Conservation (phyloP, 805 yeast genomes). For the Wickerhamiella alocasiicola region DNA sequence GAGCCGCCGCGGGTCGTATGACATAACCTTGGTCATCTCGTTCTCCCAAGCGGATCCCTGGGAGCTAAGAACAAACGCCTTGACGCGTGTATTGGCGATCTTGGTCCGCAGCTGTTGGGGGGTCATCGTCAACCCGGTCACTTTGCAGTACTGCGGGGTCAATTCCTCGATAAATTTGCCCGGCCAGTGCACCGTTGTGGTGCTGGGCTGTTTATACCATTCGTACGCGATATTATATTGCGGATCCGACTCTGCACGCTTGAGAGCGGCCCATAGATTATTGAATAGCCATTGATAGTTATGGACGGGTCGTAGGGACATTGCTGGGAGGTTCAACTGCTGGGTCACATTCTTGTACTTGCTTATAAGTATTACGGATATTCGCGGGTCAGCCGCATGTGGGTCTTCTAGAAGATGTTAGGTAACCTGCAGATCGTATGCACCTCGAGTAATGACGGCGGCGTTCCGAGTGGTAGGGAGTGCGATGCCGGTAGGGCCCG, state of each 20-base stretch:
- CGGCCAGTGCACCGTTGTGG: conserved; percentile 2
- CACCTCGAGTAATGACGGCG: no score
- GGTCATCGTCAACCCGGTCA: background rate
- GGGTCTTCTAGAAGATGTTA: no score
- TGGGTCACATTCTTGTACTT: no score
- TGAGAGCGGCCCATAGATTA: background rate
- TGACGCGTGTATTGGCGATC: conserved; percentile 7
- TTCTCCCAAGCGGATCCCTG: background rate
- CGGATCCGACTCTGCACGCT: background rate
- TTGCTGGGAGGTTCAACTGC: no score
- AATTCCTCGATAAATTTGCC: background rate
- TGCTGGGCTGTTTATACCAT: background rate
- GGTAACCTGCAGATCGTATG: no score
- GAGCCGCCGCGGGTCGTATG: conserved; percentile 1
- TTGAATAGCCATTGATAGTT: conserved; percentile 8
- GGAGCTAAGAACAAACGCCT: background rate
- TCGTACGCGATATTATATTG: conserved; percentile 1
- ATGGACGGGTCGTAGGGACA: no score
- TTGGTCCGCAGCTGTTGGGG: conserved; percentile 2
- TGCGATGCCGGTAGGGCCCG: no score
- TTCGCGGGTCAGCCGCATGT: no score
- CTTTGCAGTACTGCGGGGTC: background rate
- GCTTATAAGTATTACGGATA: no score
- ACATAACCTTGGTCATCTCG: background rate
- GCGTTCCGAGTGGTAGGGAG: no score